These are phyloP conservation scores for Vanilla planifolia DNA, from an alignment of 106 monocot species.

Conservation along the genomic window DNA sequence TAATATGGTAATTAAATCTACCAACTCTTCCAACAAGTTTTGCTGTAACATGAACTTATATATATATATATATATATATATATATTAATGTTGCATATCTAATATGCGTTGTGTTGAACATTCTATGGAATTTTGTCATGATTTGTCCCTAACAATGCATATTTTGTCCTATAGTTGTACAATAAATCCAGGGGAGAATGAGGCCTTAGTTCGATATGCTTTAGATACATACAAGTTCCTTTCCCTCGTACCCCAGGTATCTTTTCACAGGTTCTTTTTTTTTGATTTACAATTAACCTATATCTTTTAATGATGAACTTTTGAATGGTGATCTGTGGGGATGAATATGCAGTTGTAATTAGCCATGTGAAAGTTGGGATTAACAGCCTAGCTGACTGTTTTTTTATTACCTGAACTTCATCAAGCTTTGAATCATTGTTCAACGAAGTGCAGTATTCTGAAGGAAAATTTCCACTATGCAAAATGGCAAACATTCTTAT, in stretches of 20 bases:
- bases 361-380: no score
- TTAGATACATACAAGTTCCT: conserved; percentile 86
- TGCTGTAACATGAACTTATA: no score
- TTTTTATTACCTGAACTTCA: neutral
- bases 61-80: no score
- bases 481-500: no score
- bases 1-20: no score
- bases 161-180: conserved; percentile 67
- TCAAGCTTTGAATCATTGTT: neutral
- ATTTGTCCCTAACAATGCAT: neutral
- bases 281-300: neutral
- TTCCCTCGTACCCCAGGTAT: conserved; percentile 77
- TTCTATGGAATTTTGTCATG: neutral
- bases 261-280: neutral
- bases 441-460: no score
- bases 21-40: no score
- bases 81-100: no score
- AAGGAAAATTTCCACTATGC: no score
- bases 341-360: no score
- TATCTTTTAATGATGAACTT: neutral
- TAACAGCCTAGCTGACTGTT: neutral
- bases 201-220: conserved; percentile 94
- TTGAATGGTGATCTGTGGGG: neutral
- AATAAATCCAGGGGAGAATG: conserved; percentile 98
- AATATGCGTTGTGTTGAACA: neutral